phyloP scores from a whole-genome alignment of 192 early-diverging fungal species.

The Thamnidium elegans region DNA sequence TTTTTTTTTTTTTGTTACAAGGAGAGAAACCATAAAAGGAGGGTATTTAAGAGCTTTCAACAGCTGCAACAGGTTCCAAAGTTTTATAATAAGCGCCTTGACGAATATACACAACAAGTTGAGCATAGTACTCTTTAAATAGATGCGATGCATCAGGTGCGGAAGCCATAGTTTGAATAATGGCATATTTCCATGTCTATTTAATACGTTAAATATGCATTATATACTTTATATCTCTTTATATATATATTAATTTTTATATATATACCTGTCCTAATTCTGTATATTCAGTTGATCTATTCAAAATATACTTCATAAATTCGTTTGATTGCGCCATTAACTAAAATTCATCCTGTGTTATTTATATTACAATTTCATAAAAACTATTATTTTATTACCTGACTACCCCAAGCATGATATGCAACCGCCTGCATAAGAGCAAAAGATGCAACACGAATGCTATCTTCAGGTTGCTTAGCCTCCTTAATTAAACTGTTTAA shows the following conservation, averaged over 20 bases:
- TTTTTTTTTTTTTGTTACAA: too few relatives aligned
- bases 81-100: constrained; percentile 37
- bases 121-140: constrained; percentile 18
- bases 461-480: constrained; percentile 30
- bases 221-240: too few relatives aligned
- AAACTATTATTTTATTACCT: constrained; percentile 12
- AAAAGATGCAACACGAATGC: constrained; percentile 29
- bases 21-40: too few relatives aligned
- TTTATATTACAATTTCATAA: background rate
- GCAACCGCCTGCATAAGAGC: constrained; percentile 32
- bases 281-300: constrained; percentile 34
- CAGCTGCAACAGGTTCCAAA: constrained; percentile 26
- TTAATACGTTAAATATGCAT: background rate
- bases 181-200: constrained; percentile 41
- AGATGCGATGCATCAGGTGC: constrained; percentile 9
- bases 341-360: constrained; percentile 3
- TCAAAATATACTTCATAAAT: constrained; percentile 40
- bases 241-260: background rate
- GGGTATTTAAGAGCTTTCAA: constrained; percentile 28
- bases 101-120: constrained; percentile 29
- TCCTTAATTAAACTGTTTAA: constrained; percentile 19
- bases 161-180: constrained; percentile 27
- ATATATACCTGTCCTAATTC: constrained; percentile 34
- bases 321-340: constrained; percentile 18
- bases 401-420: constrained; percentile 24